Evolutionary conservation across 495 filamentous ascomycete species (phyloP), one percentile per base, ranked within the genome.

Genomic region (Penicillium alfredii): DNA sequence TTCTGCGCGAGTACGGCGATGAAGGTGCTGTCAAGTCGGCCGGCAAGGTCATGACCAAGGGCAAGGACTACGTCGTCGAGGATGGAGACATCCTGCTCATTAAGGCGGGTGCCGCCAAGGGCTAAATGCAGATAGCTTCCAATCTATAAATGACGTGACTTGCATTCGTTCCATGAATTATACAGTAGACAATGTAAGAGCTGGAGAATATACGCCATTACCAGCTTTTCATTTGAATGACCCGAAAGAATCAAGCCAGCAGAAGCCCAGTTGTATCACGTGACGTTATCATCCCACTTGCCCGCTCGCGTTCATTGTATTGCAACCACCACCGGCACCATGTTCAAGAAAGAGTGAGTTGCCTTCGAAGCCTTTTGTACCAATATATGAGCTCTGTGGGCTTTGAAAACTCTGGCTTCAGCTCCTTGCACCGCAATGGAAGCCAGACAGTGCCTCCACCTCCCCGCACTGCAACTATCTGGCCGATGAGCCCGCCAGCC

Each of bases 11-110:
- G 64, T 67, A 83, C 20, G 90, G 88, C 18, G 88, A 94, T 56
- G 93, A 99, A 66, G 72, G 76, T 12, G 76, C 78, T 34, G 84
- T 96, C 42, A 94, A 87, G 73, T 80, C 93, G 12, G 86, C 84
- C 51, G 93, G 93, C 45, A 99, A 99, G 72, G 56, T 97, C 36
- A 82, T 95, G 81, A 97, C 93, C 42, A 99, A 97, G 74, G 93
- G 93, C 47, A 99, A 99, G 71, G 93, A 99, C 29, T 96, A 99
- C 58, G 77, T 93, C 15, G 61, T 68, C 5, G 54, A 66, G 42
- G 68, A 73, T 40, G 65, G 64, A 27, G 67, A 75, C 52, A 76
- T 81, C 49, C 54, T 95, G 45, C 73, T 95, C 45, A 87, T 96
- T 71, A 97, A 97, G 72, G 89, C 90, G 23, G 90, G 90, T 56